Evolutionary conservation across 495 filamentous ascomycete species (phyloP).

Genomic region (Daldinia bambusicola): DNA sequence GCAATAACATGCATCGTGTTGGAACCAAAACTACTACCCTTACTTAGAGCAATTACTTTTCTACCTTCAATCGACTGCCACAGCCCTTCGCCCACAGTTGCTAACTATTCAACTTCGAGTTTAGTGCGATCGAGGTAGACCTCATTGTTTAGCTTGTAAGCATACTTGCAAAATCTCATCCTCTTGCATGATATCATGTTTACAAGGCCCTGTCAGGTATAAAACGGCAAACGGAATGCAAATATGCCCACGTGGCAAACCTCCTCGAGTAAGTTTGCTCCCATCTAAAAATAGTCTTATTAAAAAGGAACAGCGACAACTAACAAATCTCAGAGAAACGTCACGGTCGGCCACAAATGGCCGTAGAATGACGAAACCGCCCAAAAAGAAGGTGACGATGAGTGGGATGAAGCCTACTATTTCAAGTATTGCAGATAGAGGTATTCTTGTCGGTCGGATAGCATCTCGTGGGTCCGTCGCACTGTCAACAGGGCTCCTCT

Average conservation of each 20-base stretch:
- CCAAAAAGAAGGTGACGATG: slow-evolving; percentile 57
- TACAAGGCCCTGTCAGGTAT: slow-evolving; percentile 55
- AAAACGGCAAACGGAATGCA: slow-evolving; percentile 73
- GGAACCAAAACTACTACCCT: not conserved
- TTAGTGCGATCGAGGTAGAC: slow-evolving; percentile 67
- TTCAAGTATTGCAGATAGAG: slow-evolving; percentile 60
- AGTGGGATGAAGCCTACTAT: slow-evolving; percentile 49
- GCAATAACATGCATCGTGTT: slow-evolving; percentile 12
- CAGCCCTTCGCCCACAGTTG: slow-evolving; percentile 14
- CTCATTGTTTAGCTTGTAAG: slow-evolving; percentile 74
- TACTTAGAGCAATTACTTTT: slow-evolving; percentile 6
- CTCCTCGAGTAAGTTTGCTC: slow-evolving; percentile 67
- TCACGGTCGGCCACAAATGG: slow-evolving; percentile 60
- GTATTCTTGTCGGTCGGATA: slow-evolving; percentile 51
- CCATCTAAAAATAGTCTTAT: not conserved
- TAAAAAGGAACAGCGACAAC: not conserved
- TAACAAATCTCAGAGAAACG: slow-evolving; percentile 55
- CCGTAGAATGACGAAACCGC: slow-evolving; percentile 67
- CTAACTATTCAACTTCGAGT: slow-evolving; percentile 30
- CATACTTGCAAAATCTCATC: not conserved
- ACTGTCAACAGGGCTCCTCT: slow-evolving; percentile 68
- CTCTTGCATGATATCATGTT: not conserved
- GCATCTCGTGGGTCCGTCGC: slow-evolving; percentile 55
- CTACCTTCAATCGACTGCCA: slow-evolving; percentile 19
- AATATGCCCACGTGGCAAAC: slow-evolving; percentile 74